Base-by-base conservation (phyloP, 495 filamentous ascomycete genomes). In the Collariella sp. region DNA sequence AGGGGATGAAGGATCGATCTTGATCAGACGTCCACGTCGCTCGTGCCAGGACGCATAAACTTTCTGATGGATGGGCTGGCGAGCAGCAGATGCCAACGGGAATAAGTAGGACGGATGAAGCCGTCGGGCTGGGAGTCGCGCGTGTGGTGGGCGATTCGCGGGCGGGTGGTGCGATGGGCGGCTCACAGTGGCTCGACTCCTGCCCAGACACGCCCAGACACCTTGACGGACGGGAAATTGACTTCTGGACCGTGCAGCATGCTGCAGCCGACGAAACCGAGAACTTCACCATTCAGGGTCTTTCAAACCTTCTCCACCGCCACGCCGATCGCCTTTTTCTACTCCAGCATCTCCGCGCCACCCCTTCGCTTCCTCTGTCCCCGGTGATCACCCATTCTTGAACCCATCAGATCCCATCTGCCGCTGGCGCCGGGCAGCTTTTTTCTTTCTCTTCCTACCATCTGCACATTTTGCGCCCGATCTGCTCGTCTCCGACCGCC, bases 401-500 rank as follows among this genome's bases (percentile, higher is more conserved):
- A 26, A 35, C 49, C 15, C 31, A 38, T 31, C 9, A 29, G 33
- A 46, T 19, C 31, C 18, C 35, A 6, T 38, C 33, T 53, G 50
- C 20, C 31, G 33, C 50, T 38, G 41, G 36, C 41, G 41, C 41
- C 35, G 31, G 50, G 42, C 50, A 38, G 50, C 41, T 15, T 13
- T 35, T n/a, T 40, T 19, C 29, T 54, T 20, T 19, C 29, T n/a
- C 23, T 34, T 34, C 31, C 26, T 12, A 34, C 43, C 38, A 15
- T 18, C 23, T 31, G 40, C 46, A 46, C 9, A 29, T 44, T 46
- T 33, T 38, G 49, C 20, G 20, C 46, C 36, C 36, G 15, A 36
- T 52, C 16, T 39, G 34, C 39, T 59, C 53, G 61, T 59, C 51
- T 61, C 66, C 45, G 59, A 24, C 31, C 22, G 26, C 26, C 26